These are phyloP conservation scores for Carallia pectinifolia DNA, from an alignment of 345 rosid genomes.

Conservation along the genomic window DNA sequence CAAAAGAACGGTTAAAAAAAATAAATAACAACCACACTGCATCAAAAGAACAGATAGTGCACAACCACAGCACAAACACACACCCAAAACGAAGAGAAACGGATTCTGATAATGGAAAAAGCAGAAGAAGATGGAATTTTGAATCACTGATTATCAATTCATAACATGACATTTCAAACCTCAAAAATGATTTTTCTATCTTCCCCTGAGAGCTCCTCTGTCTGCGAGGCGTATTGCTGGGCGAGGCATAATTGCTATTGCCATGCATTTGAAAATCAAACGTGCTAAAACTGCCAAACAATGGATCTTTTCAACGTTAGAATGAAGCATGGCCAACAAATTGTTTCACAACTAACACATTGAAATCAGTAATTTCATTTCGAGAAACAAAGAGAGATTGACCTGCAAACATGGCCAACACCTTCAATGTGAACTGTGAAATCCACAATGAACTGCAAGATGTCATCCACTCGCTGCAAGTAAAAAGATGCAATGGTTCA, in stretches of 20 bases:
- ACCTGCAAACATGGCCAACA: conserved; percentile 99
- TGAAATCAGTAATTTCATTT: neutral
- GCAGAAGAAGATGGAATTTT: neutral
- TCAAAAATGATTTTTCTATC: conserved; percentile 96
- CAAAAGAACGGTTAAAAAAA: neutral
- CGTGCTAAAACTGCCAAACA: conserved; percentile 67
- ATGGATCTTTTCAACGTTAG: neutral
- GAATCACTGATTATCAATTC: neutral
- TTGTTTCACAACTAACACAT: neutral
- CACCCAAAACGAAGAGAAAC: too few relatives aligned
- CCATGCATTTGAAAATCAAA: conserved; percentile 89
- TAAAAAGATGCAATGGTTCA: conserved; percentile 14
- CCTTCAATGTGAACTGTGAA: conserved; percentile 87
- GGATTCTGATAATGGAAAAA: neutral
- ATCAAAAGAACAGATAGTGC: too few relatives aligned
- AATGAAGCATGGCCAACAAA: neutral
- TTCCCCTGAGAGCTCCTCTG: conserved; percentile 95
- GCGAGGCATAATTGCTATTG: conserved; percentile 82
- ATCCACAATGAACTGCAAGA: conserved; percentile 81
- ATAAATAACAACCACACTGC: too few relatives aligned
- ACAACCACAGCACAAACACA: too few relatives aligned
- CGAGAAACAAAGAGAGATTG: conserved; percentile 5
- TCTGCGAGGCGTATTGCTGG: conserved; percentile 41
- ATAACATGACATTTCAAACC: conserved; percentile 39
- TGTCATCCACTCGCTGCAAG: conserved; percentile 91